phyloP scores from a whole-genome alignment of 1,284 basidiomycete genomes.

The Sparassis latifolia region DNA sequence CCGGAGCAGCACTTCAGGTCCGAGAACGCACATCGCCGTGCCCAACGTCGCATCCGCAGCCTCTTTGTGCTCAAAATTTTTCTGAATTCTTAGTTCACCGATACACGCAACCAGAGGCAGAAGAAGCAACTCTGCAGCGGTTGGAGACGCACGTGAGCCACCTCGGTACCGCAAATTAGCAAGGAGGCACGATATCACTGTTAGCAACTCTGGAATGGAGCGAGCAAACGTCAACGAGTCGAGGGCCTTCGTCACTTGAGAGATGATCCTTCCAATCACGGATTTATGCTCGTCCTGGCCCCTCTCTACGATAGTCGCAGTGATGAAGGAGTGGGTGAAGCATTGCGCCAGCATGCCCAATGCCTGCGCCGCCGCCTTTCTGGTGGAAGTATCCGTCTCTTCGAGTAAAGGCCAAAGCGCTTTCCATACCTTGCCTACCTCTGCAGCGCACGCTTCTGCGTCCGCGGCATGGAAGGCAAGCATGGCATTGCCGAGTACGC shows the following conservation, averaged over 20 bases:
- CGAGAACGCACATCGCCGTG: slow-evolving; percentile 80
- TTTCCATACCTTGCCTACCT: slow-evolving; percentile 71
- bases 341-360: slow-evolving; percentile 63
- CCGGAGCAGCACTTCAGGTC: slow-evolving; percentile 75
- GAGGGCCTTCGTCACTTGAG: slow-evolving; percentile 58
- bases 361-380: slow-evolving; percentile 60
- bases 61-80: slow-evolving; percentile 89
- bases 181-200: slow-evolving; percentile 53
- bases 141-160: slow-evolving; percentile 34
- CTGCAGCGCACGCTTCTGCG: slow-evolving; percentile 39
- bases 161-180: slow-evolving; percentile 34
- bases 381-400: slow-evolving; percentile 44
- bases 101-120: slow-evolving; percentile 71
- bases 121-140: slow-evolving; percentile 71
- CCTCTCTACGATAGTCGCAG: slow-evolving; percentile 41
- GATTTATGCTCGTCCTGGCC: slow-evolving; percentile 41
- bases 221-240: slow-evolving; percentile 64
- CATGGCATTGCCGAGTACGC: slow-evolving; percentile 65
- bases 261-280: slow-evolving; percentile 56
- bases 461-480: slow-evolving; percentile 49
- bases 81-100: slow-evolving; percentile 71
- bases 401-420: slow-evolving; percentile 72
- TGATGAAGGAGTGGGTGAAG: slow-evolving; percentile 59
- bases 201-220: slow-evolving; percentile 67
- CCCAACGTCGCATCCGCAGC: slow-evolving; percentile 79